A percentile compares a stretch with the other conserved stretches of the same genome.
Conservation (phyloP, 371 early-diverging fungal species). For the Synchytrium microbalum region DNA sequence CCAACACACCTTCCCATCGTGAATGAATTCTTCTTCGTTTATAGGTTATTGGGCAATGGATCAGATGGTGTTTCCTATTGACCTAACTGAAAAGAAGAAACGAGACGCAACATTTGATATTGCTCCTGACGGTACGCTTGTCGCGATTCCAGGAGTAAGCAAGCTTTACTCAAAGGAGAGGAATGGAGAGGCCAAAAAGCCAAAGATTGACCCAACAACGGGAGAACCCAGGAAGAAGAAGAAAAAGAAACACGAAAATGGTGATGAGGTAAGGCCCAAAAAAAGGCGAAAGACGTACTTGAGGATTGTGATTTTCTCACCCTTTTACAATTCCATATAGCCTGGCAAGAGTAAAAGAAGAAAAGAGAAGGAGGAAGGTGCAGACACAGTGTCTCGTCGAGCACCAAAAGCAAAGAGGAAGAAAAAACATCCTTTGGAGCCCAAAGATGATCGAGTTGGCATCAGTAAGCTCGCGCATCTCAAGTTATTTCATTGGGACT, state of each 20-base stretch:
- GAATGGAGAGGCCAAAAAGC: conserved; percentile 6
- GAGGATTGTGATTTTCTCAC: too few species aligned
- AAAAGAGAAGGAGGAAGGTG: too few species aligned
- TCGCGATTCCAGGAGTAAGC: conserved; percentile 9
- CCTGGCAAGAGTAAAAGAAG: too few species aligned
- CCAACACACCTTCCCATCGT: background rate
- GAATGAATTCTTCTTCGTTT: conserved; percentile 3
- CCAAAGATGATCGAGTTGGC: background rate
- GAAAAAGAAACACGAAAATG: background rate
- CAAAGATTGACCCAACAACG: background rate
- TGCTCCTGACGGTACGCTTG: conserved; percentile 15
- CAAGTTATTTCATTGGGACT: conserved; percentile 17
- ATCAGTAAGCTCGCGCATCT: background rate
- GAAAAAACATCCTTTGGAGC: background rate
- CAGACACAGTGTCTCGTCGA: background rate
- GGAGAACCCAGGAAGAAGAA: background rate
- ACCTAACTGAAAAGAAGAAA: conserved; percentile 8
- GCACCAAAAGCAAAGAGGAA: background rate
- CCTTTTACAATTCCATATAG: too few species aligned
- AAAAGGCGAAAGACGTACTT: too few species aligned
- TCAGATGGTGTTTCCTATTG: conserved; percentile 11
- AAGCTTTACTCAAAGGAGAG: conserved; percentile 5
- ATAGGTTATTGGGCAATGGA: conserved; percentile 19
- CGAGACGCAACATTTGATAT: conserved; percentile 14
- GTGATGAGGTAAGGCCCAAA: too few species aligned